Evolutionary conservation across 306 rosid species (phyloP), one percentile per base, ranked within the genome.

Genomic region (Geum urbanum): DNA sequence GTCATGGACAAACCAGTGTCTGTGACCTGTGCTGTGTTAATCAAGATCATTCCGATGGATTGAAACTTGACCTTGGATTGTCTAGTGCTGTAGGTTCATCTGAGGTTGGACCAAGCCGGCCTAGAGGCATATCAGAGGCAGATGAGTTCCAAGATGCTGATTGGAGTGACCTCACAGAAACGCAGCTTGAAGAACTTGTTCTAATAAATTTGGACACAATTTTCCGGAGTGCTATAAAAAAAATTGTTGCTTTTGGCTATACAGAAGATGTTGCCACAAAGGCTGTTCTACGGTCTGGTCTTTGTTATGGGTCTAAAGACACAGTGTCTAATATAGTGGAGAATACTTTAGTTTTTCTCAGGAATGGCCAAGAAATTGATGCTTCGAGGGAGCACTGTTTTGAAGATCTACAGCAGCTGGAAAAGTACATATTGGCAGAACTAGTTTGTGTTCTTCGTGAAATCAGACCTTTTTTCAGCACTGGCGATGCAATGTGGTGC

Each of bases 401-500:
- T 83, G 92, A 87, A 63, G 88, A 87, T 84, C 77, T 94, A 65
- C 82, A 70, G 79, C 92, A 94, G 87, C 92, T 94, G 63, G 89
- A 91, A 78, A 88, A 81, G 87, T 94, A 85, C 70, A 81, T 88
- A 72, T 74, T 94, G 88, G 96, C 89, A 3, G 98, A 94, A 77
- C 79, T 90, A 72, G 91, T 90, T 57, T 94, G 98, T 63, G 95
- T 87, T 83, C 95, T 94, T 75, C 89, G 84, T 59, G 97, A 85
- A 87, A 86, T 90, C 50, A 84, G 89, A 72, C 97, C 98, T 79
- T 84, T 83, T 77, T 94, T 85, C 77, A 94, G 95, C 84, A 72
- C 80, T 19, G 97, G 97, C 22, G 98, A 94, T 84, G 97, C 98
- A 75, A 83, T 94, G 98, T 88, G 98, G 98, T 84, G 88, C 77